phyloP scores from a whole-genome alignment of 2,329 filamentous ascomycete species.

The Fusarium longipes region DNA sequence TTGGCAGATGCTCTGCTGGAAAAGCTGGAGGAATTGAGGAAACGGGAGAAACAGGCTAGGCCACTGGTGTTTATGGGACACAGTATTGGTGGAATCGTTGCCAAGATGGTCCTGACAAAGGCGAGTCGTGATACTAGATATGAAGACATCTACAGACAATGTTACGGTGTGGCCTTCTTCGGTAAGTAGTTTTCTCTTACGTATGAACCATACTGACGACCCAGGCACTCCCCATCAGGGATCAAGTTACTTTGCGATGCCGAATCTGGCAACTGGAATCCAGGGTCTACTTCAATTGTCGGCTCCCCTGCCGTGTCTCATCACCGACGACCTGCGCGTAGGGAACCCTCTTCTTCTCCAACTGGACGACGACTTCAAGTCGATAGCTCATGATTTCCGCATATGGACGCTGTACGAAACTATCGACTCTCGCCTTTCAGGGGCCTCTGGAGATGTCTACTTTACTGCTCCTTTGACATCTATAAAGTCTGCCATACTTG shows the following conservation, averaged over 20 bases:
- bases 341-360: conserved; percentile 61
- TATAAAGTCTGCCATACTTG: conserved; percentile 65
- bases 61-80: conserved; percentile 71
- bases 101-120: conserved; percentile 66
- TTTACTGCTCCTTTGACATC: conserved; percentile 70
- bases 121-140: conserved; percentile 55
- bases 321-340: conserved; percentile 63
- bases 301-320: conserved; percentile 60
- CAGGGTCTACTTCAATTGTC: conserved; percentile 63
- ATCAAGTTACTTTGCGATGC: conserved; percentile 71
- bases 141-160: conserved; percentile 63
- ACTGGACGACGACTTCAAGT: conserved; percentile 66
- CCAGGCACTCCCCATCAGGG: conserved; percentile 70
- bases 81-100: conserved; percentile 69
- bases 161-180: conserved; percentile 71
- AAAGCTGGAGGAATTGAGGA: conserved; percentile 54
- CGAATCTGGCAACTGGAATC: conserved; percentile 65
- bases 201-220: not conserved
- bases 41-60: conserved; percentile 53
- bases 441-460: conserved; percentile 59
- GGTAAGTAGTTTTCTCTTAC: conserved; percentile 52
- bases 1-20: conserved; percentile 61
- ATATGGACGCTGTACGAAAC: conserved; percentile 74
- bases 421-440: conserved; percentile 67
- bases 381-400: conserved; percentile 67